A percentile compares a stretch with the other conserved stretches of the same genome.
Evolutionary conservation across 352 stramenopile species (phyloP).

Genomic region (Phytopythium sindhum): DNA sequence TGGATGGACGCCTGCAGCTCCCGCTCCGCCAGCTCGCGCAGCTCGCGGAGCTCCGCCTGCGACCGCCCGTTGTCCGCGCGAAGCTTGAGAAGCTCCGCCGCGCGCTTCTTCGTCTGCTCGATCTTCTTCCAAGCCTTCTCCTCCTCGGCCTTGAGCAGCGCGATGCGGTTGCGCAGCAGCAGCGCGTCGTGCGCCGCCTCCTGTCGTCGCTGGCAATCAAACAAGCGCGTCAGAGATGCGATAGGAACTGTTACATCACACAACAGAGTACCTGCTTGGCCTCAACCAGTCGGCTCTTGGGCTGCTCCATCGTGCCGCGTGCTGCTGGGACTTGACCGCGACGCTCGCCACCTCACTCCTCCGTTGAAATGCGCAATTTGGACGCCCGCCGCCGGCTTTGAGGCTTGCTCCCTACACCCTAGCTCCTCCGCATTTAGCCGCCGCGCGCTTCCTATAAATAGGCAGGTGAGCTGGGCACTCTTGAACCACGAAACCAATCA

Average conservation of each 20-base stretch:
- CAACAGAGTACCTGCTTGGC: slow-evolving; percentile 56
- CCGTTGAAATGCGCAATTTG: neutral
- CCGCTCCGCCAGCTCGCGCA: slow-evolving; percentile 45
- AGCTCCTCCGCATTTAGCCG: neutral
- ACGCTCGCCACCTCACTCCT: neutral
- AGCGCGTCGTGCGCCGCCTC: slow-evolving; percentile 73
- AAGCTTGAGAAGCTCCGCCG: slow-evolving; percentile 64
- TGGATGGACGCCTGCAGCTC: slow-evolving; percentile 73
- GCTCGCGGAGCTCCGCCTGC: slow-evolving; percentile 58
- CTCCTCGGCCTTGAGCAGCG: slow-evolving; percentile 75
- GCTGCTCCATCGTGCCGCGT: slow-evolving; percentile 31
- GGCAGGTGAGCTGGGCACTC: neutral
- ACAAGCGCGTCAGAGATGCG: neutral
- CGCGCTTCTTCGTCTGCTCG: slow-evolving; percentile 72
- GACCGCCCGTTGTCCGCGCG: slow-evolving; percentile 64
- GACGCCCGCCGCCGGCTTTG: neutral
- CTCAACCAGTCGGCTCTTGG: slow-evolving; percentile 72
- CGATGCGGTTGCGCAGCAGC: slow-evolving; percentile 76
- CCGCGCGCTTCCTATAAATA: neutral
- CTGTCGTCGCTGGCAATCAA: slow-evolving; percentile 46
- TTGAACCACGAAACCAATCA: neutral
- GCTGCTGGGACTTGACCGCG: neutral
- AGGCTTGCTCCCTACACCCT: neutral
- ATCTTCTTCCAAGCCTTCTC: slow-evolving; percentile 86
- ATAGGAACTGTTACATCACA: neutral